Evolutionary conservation across 176 grass and related monocot species (phyloP), one percentile per base, ranked within the genome.

Genomic region (Rhynchospora pubera): DNA sequence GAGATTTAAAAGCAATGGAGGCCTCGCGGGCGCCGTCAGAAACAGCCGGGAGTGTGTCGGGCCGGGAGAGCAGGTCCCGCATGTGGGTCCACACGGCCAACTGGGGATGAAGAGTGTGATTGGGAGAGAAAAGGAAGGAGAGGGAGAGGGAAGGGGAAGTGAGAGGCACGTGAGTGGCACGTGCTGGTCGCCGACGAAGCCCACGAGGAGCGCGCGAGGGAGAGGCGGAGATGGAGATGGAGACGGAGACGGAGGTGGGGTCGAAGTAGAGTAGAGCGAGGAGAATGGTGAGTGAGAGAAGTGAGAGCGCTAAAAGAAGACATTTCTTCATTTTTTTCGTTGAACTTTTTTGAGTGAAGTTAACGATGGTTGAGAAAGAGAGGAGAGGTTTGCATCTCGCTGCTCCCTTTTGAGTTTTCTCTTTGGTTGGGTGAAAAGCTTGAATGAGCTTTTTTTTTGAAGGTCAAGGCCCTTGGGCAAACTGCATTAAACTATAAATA

Each of bases 1-100:
- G 93, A 68, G 52, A 91, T 90, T 45, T 81, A 42, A 86, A 91
- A 16, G 94, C 88, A 32, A 68, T 50, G 26, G 89, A 86, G 11
- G 89, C 94, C 85, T 97, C 91, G 10, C 85, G 86, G 34, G 90
- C 84, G 5, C 91, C 93, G 4, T 85, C 78, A 2, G 89, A 56
- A 12, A 89, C 87, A 9, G 56, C 77, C 6, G 93, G 87, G 69
- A 97, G 90, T 3, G 91, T 88, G 65, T 97, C 94, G 26, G 94
- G 93, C 57, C 91, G 88, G 59, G 78, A 28, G 58, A 97, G 91
- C 34, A 93, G 80, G 57, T 89, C 81, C 66, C 85, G 89, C 86
- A 93, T 87, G 81, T 89, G 89, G 51, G 44, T 24, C 94, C 94
- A 97, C 21, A 87, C 84, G 48, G 89, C 39, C 43, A 83, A 45